phyloP scores from a whole-genome alignment of 495 filamentous ascomycete species.

The Apodospora peruviana region DNA sequence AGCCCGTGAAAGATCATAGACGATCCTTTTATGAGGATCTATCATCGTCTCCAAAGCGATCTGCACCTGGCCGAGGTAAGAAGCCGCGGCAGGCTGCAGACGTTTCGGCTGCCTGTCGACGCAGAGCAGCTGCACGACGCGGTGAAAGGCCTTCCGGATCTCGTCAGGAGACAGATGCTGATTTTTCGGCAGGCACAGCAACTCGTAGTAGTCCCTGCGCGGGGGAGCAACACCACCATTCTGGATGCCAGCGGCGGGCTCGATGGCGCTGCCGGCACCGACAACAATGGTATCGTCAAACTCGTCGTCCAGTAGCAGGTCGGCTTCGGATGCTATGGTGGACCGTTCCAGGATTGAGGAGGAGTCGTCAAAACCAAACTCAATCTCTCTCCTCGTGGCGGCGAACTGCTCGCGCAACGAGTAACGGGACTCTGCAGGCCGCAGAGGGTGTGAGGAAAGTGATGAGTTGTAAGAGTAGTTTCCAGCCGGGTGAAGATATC shows the following conservation, averaged over 20 bases:
- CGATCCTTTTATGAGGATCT: slow-evolving; percentile 48
- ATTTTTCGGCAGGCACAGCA: slow-evolving; percentile 43
- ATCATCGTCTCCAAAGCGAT: slow-evolving; percentile 52
- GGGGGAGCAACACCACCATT: too few relatives aligned
- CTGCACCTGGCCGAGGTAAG: slow-evolving; percentile 44
- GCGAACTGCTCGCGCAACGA: slow-evolving; percentile 25
- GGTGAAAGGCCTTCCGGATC: slow-evolving; percentile 48
- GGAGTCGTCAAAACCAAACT: slow-evolving; percentile 28
- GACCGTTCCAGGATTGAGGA: slow-evolving; percentile 18
- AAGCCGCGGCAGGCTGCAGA: slow-evolving; percentile 39
- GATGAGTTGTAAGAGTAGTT: not conserved
- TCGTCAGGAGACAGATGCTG: slow-evolving; percentile 42
- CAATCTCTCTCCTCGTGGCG: slow-evolving; percentile 18
- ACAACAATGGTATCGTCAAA: slow-evolving; percentile 5
- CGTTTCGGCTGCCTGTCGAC: slow-evolving; percentile 53
- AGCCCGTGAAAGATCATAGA: slow-evolving; percentile 43
- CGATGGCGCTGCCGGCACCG: not conserved
- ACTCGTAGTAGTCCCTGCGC: slow-evolving; percentile 42
- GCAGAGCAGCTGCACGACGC: slow-evolving; percentile 51
- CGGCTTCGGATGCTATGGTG: slow-evolving; percentile 14
- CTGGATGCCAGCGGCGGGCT: too few relatives aligned
- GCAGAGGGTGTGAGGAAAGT: slow-evolving; percentile 4
- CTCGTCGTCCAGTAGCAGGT: slow-evolving; percentile 3
- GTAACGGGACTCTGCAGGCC: slow-evolving; percentile 17
- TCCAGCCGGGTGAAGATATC: slow-evolving; percentile 6